These are phyloP conservation scores for Graphilbum fragrans DNA, from an alignment of 2,329 filamentous ascomycete genomes.

Conservation along the genomic window DNA sequence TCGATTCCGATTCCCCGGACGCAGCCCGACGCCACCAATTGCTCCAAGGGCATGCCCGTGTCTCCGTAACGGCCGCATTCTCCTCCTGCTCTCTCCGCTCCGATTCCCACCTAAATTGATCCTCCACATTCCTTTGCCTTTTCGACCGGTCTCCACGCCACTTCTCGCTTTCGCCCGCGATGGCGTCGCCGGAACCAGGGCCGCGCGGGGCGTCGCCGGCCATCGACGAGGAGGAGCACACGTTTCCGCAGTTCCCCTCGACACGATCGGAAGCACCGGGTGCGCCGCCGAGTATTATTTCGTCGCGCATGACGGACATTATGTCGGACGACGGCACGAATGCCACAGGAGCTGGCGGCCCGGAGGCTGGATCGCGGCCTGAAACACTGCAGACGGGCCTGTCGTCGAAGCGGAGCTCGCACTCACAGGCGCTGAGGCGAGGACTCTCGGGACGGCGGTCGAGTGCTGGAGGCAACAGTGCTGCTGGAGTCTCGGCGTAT, in stretches of 20 bases:
- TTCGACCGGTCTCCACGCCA: no score
- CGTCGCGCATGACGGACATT: slow-evolving; percentile 59
- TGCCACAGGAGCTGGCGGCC: slow-evolving; percentile 20
- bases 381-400: slow-evolving; percentile 40
- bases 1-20: no score
- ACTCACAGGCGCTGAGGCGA: slow-evolving; percentile 38
- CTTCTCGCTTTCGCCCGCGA: not conserved
- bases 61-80: no score
- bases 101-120: no score
- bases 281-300: slow-evolving; percentile 47
- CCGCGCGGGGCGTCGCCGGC: slow-evolving; percentile 21
- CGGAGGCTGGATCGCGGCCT: slow-evolving; percentile 28
- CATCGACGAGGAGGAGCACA: slow-evolving; percentile 19
- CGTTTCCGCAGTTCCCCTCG: slow-evolving; percentile 27
- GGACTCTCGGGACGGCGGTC: slow-evolving; percentile 31
- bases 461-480: slow-evolving; percentile 23
- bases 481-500: slow-evolving; percentile 25
- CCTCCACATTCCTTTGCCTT: no score
- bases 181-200: slow-evolving; percentile 20
- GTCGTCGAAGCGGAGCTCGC: slow-evolving; percentile 34
- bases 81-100: no score
- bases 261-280: slow-evolving; percentile 31
- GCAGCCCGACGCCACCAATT: no score
- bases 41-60: no score
- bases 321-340: slow-evolving; percentile 40